Percentiles rank a stretch among this genome's conserved stretches.
Evolutionary conservation across 257 asterid species (phyloP).

Genomic region (Parsonsia alboflavescens): DNA sequence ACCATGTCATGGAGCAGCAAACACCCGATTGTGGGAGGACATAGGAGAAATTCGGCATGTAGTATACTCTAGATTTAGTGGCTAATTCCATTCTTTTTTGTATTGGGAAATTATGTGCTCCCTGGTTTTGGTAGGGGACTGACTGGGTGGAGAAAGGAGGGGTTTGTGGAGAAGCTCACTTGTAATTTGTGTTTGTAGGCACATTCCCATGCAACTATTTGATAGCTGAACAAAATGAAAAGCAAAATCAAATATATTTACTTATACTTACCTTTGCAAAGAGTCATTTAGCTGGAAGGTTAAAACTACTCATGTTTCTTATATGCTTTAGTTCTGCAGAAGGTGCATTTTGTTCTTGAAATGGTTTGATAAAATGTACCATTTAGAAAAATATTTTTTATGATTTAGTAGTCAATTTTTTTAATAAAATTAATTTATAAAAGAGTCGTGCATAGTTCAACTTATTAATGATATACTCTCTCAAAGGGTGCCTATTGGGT

Average conservation of each 20-base stretch:
- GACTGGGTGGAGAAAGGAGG: not conserved
- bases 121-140: constrained; percentile 12
- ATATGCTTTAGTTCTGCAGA: not conserved
- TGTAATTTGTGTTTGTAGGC: constrained; percentile 23
- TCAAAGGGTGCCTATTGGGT: too few relatives aligned
- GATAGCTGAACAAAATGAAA: constrained; percentile 2
- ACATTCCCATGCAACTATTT: constrained; percentile 7
- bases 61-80: constrained; percentile 4
- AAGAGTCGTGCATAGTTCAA: too few relatives aligned
- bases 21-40: not conserved
- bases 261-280: not conserved
- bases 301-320: not conserved
- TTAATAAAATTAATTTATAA: too few relatives aligned
- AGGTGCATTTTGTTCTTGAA: not conserved
- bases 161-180: constrained; percentile 8
- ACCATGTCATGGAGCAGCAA: not conserved
- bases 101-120: constrained; percentile 22
- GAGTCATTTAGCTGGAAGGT: not conserved
- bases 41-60: not conserved
- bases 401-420: too few relatives aligned
- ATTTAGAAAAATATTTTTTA: too few relatives aligned
- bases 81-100: constrained; percentile 17
- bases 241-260: not conserved
- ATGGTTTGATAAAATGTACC: too few relatives aligned
- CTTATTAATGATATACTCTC: too few relatives aligned